Evolutionary conservation across 495 filamentous ascomycete species (phyloP).

Genomic region (Penicillium nucicola): DNA sequence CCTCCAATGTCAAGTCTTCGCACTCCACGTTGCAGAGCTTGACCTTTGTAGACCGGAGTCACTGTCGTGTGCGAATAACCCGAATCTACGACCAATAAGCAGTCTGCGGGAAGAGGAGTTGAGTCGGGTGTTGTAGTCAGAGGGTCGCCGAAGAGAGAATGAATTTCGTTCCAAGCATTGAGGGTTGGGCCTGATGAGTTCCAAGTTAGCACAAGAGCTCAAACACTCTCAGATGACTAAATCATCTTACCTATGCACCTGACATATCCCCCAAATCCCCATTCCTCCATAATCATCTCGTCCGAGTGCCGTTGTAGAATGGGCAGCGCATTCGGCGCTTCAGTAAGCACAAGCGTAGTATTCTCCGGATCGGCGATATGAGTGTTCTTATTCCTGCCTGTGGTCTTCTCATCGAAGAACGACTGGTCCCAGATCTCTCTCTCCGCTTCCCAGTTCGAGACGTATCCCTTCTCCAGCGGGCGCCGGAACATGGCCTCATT

Average conservation of each 20-base stretch:
- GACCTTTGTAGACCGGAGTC: constrained; percentile 77
- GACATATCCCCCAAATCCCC: constrained; percentile 85
- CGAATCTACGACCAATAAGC: constrained; percentile 82
- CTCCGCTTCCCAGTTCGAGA: constrained; percentile 96
- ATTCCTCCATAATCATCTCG: constrained; percentile 97
- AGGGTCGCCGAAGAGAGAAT: constrained; percentile 55
- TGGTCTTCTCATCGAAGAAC: constrained; percentile 71
- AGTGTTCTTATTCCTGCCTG: constrained; percentile 42
- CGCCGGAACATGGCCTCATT: constrained; percentile 84
- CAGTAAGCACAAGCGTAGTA: constrained; percentile 78
- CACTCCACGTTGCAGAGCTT: constrained; percentile 74
- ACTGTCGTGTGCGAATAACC: constrained; percentile 95
- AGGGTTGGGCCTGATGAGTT: constrained; percentile 56
- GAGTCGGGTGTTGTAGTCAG: constrained; percentile 23
- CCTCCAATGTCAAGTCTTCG: constrained; percentile 89
- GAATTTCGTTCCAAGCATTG: constrained; percentile 82
- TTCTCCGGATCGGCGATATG: constrained; percentile 56
- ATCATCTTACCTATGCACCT: constrained; percentile 54
- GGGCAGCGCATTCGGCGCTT: constrained; percentile 84
- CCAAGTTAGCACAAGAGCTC: constrained; percentile 1
- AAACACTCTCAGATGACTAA: neutral
- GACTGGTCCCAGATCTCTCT: constrained; percentile 93
- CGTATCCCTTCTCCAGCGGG: constrained; percentile 91
- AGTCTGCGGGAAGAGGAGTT: constrained; percentile 63
- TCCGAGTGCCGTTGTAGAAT: constrained; percentile 84